Evolutionary conservation across 116 monocot species (phyloP).

Genomic region (Papilionanthe hybrid): DNA sequence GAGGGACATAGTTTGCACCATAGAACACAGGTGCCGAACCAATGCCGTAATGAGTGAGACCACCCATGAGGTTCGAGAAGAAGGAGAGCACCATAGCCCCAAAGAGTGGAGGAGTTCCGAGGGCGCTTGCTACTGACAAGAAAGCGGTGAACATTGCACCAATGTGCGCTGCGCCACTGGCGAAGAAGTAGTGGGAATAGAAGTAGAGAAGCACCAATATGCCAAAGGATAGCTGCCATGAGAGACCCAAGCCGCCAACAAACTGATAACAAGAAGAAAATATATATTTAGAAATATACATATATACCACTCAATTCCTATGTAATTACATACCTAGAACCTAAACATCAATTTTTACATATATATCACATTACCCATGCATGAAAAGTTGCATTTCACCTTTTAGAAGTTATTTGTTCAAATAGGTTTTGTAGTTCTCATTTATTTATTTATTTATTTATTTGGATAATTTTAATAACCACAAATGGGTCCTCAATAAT

Average conservation of each 20-base stretch:
- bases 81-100: slow-evolving; percentile 90
- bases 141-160: slow-evolving; percentile 99
- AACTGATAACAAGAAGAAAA: slow-evolving; percentile 39
- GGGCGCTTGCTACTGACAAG: slow-evolving; percentile 80
- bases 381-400: too few species aligned
- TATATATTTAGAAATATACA: neutral
- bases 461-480: too few species aligned
- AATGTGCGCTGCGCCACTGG: slow-evolving; percentile 96
- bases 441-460: too few species aligned
- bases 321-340: too few species aligned
- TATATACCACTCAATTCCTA: too few species aligned
- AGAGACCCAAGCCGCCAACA: slow-evolving; percentile 83
- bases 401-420: too few species aligned
- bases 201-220: slow-evolving; percentile 82
- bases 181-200: slow-evolving; percentile 95
- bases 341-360: too few species aligned
- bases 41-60: slow-evolving; percentile 93
- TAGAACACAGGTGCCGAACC: slow-evolving; percentile 98
- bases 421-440: too few species aligned
- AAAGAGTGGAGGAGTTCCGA: slow-evolving; percentile 90
- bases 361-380: too few species aligned
- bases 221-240: slow-evolving; percentile 94
- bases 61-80: slow-evolving; percentile 97
- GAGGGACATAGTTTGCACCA: slow-evolving; percentile 86
- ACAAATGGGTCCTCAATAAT: neutral